Percentiles rank a stretch among this genome's conserved stretches.
Conservation (phyloP, 164 flowering plant species). For the Vitis labrusca region DNA sequence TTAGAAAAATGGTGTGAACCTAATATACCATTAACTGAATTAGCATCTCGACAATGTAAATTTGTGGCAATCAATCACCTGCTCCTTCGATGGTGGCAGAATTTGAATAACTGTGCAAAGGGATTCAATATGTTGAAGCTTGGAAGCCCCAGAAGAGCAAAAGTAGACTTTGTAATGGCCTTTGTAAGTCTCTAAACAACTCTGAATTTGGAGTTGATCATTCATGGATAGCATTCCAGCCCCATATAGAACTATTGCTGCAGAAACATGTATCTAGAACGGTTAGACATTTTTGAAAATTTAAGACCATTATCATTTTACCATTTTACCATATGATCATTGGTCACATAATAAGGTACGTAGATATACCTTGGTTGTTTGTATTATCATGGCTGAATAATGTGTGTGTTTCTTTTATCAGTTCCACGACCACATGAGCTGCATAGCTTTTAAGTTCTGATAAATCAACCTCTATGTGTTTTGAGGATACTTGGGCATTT, state of each 20-base stretch:
- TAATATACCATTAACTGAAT: not conserved
- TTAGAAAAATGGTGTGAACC: not conserved
- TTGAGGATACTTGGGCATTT: not conserved
- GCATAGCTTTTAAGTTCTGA: not conserved
- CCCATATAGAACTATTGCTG: slow-evolving; percentile 2
- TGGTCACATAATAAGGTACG: not conserved
- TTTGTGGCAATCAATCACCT: not conserved
- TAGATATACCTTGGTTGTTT: not conserved
- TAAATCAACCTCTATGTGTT: slow-evolving; percentile 4
- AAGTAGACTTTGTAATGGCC: not conserved
- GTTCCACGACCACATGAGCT: not conserved
- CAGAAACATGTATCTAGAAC: not conserved
- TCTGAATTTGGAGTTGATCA: not conserved
- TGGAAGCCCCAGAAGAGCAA: slow-evolving; percentile 1
- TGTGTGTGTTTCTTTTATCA: not conserved
- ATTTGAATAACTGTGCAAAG: slow-evolving; percentile 6
- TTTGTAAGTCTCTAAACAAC: not conserved
- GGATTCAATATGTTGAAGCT: not conserved
- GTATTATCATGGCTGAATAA: not conserved
- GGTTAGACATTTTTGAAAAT: not conserved
- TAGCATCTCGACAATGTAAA: not conserved
- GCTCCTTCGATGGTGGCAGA: not conserved
- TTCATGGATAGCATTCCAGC: not conserved
- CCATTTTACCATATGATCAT: not conserved
- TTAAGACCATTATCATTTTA: no score